Base-by-base conservation (phyloP, 371 early-diverging fungal species). In the Mucor circinelloides region DNA sequence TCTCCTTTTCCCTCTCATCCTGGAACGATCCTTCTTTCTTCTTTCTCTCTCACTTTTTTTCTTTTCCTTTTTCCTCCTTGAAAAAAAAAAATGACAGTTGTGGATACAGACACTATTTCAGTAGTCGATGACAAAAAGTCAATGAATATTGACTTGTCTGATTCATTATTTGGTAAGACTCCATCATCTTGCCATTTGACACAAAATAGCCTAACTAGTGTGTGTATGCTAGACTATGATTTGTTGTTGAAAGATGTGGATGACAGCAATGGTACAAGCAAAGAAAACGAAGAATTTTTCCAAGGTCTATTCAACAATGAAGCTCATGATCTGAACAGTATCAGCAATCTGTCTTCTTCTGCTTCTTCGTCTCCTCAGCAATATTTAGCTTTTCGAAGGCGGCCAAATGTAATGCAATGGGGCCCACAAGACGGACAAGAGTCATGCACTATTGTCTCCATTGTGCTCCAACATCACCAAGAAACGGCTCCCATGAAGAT, bases 331-430 rank as follows among this genome's bases (percentile, higher is more conserved):
- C 34, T 34, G 2, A 64, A 50, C 23, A 25, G 50, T 23, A 50
- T 50, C 12, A 25, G 44, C 9, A 30, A 62, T 32, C 17, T 31
- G 5, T 42, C 40, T n/a, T 44, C 54, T 3, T 50, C 15, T n/a
- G 23, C 34, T 6, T 31, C 64, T n/a, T 19, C 32, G 2, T 48
- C 61, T 21, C 48, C 46, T 17, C 48, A 28, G 17, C 56, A 55
- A 4, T 31, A 55, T 15, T 5, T n/a, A 4, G 31, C 13, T 17
- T 12, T 9, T 15, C 42, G 9, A 36, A 36, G 36, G 2, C 25
- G 50, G 21, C 69, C 69, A n/a, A 55, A 38, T 52, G 28, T 68
- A 0, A 40, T 68, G 19, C 69, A 68, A 42, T 68, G 69, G 69
- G 63, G 62, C 15, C 69, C 69, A 19, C 69, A 68, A 31, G 38